Evolutionary conservation across 2,329 filamentous ascomycete species (phyloP).

Genomic region (Colletotrichum falcatum): DNA sequence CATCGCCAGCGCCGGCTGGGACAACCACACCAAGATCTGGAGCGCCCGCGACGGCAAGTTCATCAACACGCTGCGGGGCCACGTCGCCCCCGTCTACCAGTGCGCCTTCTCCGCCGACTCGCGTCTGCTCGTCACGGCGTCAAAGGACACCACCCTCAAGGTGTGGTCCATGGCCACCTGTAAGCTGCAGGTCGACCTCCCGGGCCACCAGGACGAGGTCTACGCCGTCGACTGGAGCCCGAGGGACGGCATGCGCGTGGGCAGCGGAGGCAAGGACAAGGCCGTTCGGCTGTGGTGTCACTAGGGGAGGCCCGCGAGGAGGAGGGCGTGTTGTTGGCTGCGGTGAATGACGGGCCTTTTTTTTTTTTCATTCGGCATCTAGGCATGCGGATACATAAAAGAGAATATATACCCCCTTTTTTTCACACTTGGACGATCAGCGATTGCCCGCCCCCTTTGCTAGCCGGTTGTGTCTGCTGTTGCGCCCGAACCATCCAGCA

Average conservation of each 20-base stretch:
- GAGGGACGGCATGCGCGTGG: slow-evolving; percentile 83
- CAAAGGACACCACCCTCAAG: slow-evolving; percentile 93
- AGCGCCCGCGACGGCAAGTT: slow-evolving; percentile 78
- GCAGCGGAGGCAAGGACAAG: slow-evolving; percentile 94
- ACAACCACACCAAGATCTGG: slow-evolving; percentile 97
- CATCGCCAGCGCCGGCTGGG: slow-evolving; percentile 90
- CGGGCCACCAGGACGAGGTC: slow-evolving; percentile 92
- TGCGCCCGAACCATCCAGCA: neutral
- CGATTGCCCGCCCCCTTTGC: neutral
- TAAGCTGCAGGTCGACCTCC: slow-evolving; percentile 83
- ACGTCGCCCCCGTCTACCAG: slow-evolving; percentile 91
- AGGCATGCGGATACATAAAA: slow-evolving; percentile 34
- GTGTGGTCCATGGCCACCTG: slow-evolving; percentile 92
- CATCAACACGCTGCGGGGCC: slow-evolving; percentile 87
- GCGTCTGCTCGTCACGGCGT: slow-evolving; percentile 85
- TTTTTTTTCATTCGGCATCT: slow-evolving; percentile 30
- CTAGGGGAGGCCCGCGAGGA: slow-evolving; percentile 50
- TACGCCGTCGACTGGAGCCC: slow-evolving; percentile 96
- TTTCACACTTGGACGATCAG: neutral
- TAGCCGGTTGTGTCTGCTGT: neutral
- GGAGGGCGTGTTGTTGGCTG: neutral
- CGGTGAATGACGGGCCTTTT: slow-evolving; percentile 19
- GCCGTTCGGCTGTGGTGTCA: slow-evolving; percentile 76
- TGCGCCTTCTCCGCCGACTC: slow-evolving; percentile 94
- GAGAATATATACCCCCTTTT: slow-evolving; percentile 40